These are phyloP conservation scores for Claviceps sp. DNA, from an alignment of 2,329 filamentous ascomycete genomes.

Conservation along the genomic window DNA sequence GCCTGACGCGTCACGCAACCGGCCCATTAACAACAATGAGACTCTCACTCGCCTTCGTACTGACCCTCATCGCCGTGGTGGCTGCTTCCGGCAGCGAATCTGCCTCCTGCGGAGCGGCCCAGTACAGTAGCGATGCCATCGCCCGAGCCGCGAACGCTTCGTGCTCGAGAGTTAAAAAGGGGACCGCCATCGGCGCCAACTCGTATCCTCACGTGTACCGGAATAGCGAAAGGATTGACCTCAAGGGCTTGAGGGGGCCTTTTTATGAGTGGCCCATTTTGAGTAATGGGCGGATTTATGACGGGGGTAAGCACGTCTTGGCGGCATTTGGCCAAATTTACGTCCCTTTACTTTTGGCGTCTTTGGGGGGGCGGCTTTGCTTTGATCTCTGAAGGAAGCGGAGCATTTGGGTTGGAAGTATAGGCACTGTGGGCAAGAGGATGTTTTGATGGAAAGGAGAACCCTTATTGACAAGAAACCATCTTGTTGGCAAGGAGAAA, in stretches of 20 bases:
- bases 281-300: constrained; percentile 33
- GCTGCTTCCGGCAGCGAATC: constrained; percentile 13
- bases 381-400: too few relatives aligned
- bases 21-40: neutral
- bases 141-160: constrained; percentile 35
- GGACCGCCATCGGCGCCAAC: constrained; percentile 20
- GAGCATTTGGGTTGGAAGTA: too few relatives aligned
- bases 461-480: too few relatives aligned
- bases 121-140: constrained; percentile 33
- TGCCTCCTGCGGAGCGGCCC: constrained; percentile 35
- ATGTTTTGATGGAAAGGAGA: too few relatives aligned
- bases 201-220: constrained; percentile 46
- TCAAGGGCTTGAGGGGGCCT: constrained; percentile 37
- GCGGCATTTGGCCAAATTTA: constrained; percentile 1
- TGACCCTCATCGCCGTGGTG: constrained; percentile 7
- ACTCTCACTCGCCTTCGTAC: constrained; percentile 4
- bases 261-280: constrained; percentile 53
- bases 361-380: too few relatives aligned
- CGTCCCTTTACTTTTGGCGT: neutral
- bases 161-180: constrained; percentile 33
- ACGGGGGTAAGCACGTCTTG: constrained; percentile 30
- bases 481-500: too few relatives aligned
- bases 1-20: too few relatives aligned
- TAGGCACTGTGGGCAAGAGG: too few relatives aligned
- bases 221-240: constrained; percentile 49